phyloP scores from a whole-genome alignment of 1,284 basidiomycete genomes.

The Melampsora larici-populina region DNA sequence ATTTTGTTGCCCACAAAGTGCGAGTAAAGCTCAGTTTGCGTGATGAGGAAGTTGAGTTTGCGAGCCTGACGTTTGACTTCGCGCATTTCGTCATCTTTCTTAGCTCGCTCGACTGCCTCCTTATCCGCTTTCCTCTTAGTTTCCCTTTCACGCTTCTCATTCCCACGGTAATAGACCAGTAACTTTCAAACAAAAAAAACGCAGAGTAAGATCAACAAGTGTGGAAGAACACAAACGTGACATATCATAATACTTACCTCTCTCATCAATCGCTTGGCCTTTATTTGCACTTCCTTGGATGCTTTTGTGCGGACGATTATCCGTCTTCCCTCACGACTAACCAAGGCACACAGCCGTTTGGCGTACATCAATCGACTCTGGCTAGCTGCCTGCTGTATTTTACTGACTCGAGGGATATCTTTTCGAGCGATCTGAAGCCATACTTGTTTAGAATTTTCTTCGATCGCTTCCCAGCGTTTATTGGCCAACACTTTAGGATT shows the following conservation, averaged over 20 bases:
- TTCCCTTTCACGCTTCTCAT: conserved; percentile 84
- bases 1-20: conserved; percentile 99
- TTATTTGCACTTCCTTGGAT: conserved; percentile 81
- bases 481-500: conserved; percentile 42
- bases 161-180: conserved; percentile 96
- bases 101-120: conserved; percentile 81
- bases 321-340: conserved; percentile 76
- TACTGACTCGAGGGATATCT: conserved; percentile 53
- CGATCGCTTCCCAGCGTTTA: conserved; percentile 46
- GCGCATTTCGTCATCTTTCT: conserved; percentile 91
- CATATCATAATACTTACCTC: conserved; percentile 54
- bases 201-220: neutral
- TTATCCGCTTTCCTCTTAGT: conserved; percentile 90
- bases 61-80: conserved; percentile 92
- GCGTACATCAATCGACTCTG: conserved; percentile 60
- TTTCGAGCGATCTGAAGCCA: conserved; percentile 53
- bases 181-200: conserved; percentile 57
- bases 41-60: conserved; percentile 98
- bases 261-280: conserved; percentile 77
- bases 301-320: conserved; percentile 75
- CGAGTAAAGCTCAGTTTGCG: conserved; percentile 97
- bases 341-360: conserved; percentile 72
- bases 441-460: conserved; percentile 52
- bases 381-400: conserved; percentile 50
- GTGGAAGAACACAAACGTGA: neutral